Conservation (phyloP, 176 grass and related monocot genomes). For the Carex littledalei region DNA sequence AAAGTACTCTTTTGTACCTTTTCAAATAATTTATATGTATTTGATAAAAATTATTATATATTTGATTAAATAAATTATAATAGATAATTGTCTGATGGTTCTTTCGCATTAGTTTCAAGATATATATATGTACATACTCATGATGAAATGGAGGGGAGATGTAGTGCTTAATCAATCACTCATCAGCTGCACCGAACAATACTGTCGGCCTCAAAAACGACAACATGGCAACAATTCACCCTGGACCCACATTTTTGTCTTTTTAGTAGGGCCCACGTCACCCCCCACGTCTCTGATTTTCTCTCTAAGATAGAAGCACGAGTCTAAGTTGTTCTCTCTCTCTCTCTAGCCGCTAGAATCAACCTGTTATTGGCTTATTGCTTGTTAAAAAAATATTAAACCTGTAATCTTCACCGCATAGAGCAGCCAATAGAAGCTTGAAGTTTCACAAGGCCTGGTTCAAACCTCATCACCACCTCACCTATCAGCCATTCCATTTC, state of each 20-base stretch:
- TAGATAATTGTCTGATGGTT: no score
- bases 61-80: no score
- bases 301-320: background rate
- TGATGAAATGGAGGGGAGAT: background rate
- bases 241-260: constrained; percentile 7
- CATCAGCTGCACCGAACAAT: background rate
- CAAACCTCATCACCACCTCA: constrained; percentile 16
- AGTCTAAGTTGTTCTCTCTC: constrained; percentile 17
- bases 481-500: background rate
- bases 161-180: background rate
- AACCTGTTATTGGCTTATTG: constrained; percentile 2
- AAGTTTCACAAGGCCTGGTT: background rate
- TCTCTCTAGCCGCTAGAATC: background rate
- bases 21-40: no score
- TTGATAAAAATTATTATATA: no score
- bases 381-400: background rate
- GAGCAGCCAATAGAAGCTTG: constrained; percentile 17
- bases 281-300: constrained; percentile 2
- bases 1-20: no score
- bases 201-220: background rate
- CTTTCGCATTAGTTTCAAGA: background rate
- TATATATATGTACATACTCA: background rate
- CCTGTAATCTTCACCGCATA: background rate
- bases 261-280: background rate
- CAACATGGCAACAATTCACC: constrained; percentile 9